These are phyloP conservation scores for Alternaria postmessia DNA, from an alignment of 2,329 filamentous ascomycete species.

Conservation along the genomic window DNA sequence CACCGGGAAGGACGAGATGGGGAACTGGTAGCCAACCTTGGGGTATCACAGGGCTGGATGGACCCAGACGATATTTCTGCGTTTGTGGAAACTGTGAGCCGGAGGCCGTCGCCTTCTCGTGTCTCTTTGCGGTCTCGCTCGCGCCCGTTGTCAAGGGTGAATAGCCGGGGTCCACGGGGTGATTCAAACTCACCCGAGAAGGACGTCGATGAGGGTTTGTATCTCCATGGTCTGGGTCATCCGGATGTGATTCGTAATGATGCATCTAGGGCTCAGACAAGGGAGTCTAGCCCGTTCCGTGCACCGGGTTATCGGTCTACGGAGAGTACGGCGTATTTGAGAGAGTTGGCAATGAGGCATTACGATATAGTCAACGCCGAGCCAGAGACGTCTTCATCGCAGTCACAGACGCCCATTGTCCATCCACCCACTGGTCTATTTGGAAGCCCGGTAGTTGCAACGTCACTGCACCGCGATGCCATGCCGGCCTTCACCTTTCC, in stretches of 20 bases:
- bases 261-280: not conserved
- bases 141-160: not conserved
- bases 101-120: not conserved
- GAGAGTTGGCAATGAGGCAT: not conserved
- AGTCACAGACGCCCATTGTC: not conserved
- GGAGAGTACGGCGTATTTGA: not conserved
- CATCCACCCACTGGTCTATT: not conserved
- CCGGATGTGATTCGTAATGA: not conserved
- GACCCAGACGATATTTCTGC: not conserved
- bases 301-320: not conserved
- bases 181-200: not conserved
- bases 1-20: not conserved
- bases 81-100: constrained; percentile 1
- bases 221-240: constrained; percentile 8
- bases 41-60: constrained; percentile 4
- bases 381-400: not conserved
- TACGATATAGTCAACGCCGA: not conserved
- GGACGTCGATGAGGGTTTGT: not conserved
- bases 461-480: not conserved
- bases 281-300: not conserved
- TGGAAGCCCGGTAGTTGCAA: not conserved
- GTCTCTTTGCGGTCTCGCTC: not conserved
- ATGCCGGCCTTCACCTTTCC: not conserved
- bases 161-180: not conserved
- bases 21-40: not conserved